phyloP scores from a whole-genome alignment of 2,329 filamentous ascomycete species.

The Cordyceps javanica region DNA sequence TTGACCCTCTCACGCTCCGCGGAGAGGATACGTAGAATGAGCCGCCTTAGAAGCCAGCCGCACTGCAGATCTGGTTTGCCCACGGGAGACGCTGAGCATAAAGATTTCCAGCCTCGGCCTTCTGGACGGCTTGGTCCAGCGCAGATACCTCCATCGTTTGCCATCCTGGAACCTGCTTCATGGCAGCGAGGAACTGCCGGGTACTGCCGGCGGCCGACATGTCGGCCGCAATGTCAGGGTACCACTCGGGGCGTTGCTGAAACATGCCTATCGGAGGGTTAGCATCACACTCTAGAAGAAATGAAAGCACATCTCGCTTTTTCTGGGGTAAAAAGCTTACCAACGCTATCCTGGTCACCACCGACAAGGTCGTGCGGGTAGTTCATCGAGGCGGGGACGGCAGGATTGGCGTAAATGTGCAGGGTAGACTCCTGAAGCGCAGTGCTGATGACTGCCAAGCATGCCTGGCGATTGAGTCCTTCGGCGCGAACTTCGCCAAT shows the following conservation, averaged over 20 bases:
- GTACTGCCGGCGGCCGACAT: conserved; percentile 11
- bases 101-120: conserved; percentile 8
- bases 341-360: conserved; percentile 8
- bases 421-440: conserved; percentile 11
- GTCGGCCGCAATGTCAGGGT: conserved; percentile 9
- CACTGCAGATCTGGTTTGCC: conserved; percentile 5
- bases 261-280: conserved; percentile 2
- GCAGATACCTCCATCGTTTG: conserved; percentile 10
- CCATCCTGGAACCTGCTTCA: conserved; percentile 1
- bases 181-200: conserved; percentile 4
- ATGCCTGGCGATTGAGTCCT: conserved; percentile 2
- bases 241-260: conserved; percentile 9
- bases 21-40: not conserved
- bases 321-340: not conserved
- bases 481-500: conserved; percentile 8
- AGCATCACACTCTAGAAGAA: not conserved
- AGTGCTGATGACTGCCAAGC: conserved; percentile 9
- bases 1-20: not conserved
- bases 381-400: conserved; percentile 8
- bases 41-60: conserved; percentile 1
- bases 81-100: conserved; percentile 10
- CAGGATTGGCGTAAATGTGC: conserved; percentile 6
- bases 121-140: conserved; percentile 10
- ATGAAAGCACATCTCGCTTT: not conserved
- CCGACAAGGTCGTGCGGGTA: conserved; percentile 11